Evolutionary conservation across 805 yeast genomes (phyloP), one percentile per base, ranked within the genome.

Genomic region (Ogataea dorogensis): DNA sequence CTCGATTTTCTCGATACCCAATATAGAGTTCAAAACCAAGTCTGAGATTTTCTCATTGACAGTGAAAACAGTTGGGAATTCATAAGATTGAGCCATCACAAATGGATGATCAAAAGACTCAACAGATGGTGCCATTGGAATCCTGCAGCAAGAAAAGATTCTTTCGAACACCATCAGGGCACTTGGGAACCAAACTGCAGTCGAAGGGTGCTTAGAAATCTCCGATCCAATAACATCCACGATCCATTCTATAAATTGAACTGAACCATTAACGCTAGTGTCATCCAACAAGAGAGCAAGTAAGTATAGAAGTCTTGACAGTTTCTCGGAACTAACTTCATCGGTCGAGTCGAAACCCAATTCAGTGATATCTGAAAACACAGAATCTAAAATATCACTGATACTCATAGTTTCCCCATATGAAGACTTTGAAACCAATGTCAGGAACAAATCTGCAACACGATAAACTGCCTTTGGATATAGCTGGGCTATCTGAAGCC

Each of bases 121-220:
- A 5, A 67, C 56, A 2, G 44, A 43, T 0, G 86, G 85, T 6
- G 75, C 59, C 29, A 48, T 49, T 0, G 87, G 86, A 4, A 77
- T 60, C 21, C 67, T 68, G 3, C 75, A 63, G 26, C 67, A 71
- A 1, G 79, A 65, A 27, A 84, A 49, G 3, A 79, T 58, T 22
- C 71, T 73, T 37, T 79, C 85, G 29, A 77, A 65, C 4, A 79
- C 68, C 17, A 68, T 57, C 22, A 86, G 53, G 0, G 78, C 75
- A 38, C 73, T 67, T 0, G 81, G 72, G 49, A 77, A 76, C 81
- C 86, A 86, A 11, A 68, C 65, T 17, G 65, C 51, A 42, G 73
- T 68, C 2, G 59, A 60, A 40, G 55, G 51, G 24, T 65, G 67
- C 2, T 67, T 59, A 1, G 47, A 55, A 8, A 77, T 42, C 2